A percentile compares a stretch with the other conserved stretches of the same genome.
phyloP scores from a whole-genome alignment of 1,139 yeast genomes.

The Arxiozyma slooffiae region DNA sequence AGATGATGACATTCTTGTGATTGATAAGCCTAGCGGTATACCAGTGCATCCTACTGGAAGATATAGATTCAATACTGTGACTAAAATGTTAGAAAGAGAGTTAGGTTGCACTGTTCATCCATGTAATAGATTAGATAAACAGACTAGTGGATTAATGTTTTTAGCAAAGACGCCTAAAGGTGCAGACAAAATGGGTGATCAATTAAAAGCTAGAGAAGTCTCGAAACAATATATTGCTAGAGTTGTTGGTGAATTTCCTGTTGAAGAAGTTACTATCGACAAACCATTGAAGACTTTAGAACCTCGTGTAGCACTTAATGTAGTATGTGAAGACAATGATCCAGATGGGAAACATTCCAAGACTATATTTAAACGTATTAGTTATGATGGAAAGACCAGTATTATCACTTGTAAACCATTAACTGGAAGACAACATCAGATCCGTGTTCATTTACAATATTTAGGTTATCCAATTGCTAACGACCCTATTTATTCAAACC shows the following conservation, averaged over 20 bases:
- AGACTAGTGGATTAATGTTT: slow-evolving; percentile 93
- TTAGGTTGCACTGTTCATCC: slow-evolving; percentile 63
- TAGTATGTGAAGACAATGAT: slow-evolving; percentile 40
- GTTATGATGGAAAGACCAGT: slow-evolving; percentile 44
- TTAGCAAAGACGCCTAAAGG: slow-evolving; percentile 75
- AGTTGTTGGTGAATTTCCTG: slow-evolving; percentile 78
- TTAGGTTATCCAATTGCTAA: slow-evolving; percentile 88
- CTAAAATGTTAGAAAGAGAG: slow-evolving; percentile 67
- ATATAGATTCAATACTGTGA: slow-evolving; percentile 75
- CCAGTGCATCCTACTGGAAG: slow-evolving; percentile 98
- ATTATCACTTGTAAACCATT: slow-evolving; percentile 75
- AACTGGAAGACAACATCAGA: slow-evolving; percentile 94
- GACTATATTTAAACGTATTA: slow-evolving; percentile 36
- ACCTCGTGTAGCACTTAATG: slow-evolving; percentile 70
- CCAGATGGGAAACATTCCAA: slow-evolving; percentile 56
- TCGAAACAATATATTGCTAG: slow-evolving; percentile 78
- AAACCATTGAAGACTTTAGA: slow-evolving; percentile 63
- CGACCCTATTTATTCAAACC: slow-evolving; percentile 80
- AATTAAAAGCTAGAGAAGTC: slow-evolving; percentile 68
- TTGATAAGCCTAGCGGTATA: slow-evolving; percentile 90
- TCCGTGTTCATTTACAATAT: slow-evolving; percentile 82
- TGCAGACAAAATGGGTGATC: slow-evolving; percentile 69
- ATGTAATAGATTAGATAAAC: slow-evolving; percentile 80
- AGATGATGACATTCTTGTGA: slow-evolving; percentile 69
- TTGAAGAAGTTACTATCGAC: slow-evolving; percentile 44